Evolutionary conservation across 345 rosid species (phyloP), one percentile per base, ranked within the genome.

Genomic region (Erucastrum elatum): DNA sequence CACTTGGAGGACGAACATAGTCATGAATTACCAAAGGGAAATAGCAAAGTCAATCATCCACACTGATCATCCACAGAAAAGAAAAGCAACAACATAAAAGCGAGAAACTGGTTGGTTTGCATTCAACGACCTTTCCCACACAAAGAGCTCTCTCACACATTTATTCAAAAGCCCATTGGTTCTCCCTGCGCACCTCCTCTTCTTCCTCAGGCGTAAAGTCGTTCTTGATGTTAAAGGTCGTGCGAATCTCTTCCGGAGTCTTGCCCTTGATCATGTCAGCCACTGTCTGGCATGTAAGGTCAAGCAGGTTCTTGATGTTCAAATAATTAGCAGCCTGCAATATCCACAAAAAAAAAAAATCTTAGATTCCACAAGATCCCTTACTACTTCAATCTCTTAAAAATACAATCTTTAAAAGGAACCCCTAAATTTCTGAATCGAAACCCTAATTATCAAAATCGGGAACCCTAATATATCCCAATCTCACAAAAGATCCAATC

Each of bases 131-230:
- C 26, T 25, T 17, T 8, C 46, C 2, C 59, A 15, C 53, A 46
- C 13, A 46, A 6, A 8, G 21, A 21, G 21, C 62, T 25, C 13
- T 17, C 39, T n/a, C 46, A 26, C n/a, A 1, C 3, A 51, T 21
- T 87, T 78, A 90, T 76, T 88, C 87, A 49, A 87, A 90, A n/a
- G 92, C 92, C 92, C 94, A 88, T 35, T 84, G 88, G 33, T 86
- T 88, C 81, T 88, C 91, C 79, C 86, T 85, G 75, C 86, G 83
- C 2, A 88, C 84, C 80, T 88, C 86, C 34, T 86, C 88, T 17
- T 88, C 92, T 72, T 88, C 92, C 76, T 87, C 90, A 0, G 85
- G 86, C 7, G 88, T 78, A 81, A 89, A 86, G 16, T 85, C 87
- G 26, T 85, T 86, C 77, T 81, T 82, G 85, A 89, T 88, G 87